phyloP scores from a whole-genome alignment of 1,284 basidiomycete genomes.

The Chondrostereum purpureum region DNA sequence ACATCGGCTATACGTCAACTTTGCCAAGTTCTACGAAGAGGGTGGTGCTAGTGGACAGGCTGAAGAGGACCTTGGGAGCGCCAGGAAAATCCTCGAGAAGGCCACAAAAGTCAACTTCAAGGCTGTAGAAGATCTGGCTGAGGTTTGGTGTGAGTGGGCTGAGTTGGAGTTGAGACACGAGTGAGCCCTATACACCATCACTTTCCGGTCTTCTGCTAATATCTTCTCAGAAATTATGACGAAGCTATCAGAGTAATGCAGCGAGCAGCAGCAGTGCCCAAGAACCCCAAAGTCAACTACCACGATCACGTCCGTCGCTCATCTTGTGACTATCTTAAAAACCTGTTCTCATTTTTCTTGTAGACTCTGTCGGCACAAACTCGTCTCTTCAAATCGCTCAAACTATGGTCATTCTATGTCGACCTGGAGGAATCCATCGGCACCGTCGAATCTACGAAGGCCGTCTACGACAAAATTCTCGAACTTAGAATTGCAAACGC shows the following conservation, averaged over 20 bases:
- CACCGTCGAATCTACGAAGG: constrained; percentile 86
- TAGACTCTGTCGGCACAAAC: constrained; percentile 81
- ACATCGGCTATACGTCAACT: constrained; percentile 89
- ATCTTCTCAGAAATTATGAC: constrained; percentile 76
- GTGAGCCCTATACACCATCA: constrained; percentile 41
- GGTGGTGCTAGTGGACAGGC: constrained; percentile 78
- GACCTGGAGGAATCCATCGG: constrained; percentile 97
- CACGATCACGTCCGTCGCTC: constrained; percentile 80
- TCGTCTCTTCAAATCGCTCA: constrained; percentile 94
- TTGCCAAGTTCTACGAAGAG: constrained; percentile 96
- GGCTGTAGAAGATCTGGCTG: constrained; percentile 95
- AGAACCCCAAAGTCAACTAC: constrained; percentile 87
- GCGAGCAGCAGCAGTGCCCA: constrained; percentile 86
- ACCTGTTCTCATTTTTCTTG: constrained; percentile 4
- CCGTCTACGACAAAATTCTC: constrained; percentile 94
- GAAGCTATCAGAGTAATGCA: constrained; percentile 95
- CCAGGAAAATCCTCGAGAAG: constrained; percentile 90
- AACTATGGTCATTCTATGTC: constrained; percentile 98
- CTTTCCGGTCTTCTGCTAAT: constrained; percentile 6
- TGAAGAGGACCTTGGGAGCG: constrained; percentile 78
- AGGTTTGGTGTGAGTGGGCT: constrained; percentile 99
- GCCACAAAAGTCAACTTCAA: constrained; percentile 90
- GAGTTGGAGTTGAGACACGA: constrained; percentile 97
- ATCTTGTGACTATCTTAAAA: constrained; percentile 12
- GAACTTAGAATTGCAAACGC: constrained; percentile 99